A percentile compares a stretch with the other conserved stretches of the same genome.
Evolutionary conservation across 2,329 filamentous ascomycete genomes (phyloP).

Genomic region (Ophiobolus disseminans): DNA sequence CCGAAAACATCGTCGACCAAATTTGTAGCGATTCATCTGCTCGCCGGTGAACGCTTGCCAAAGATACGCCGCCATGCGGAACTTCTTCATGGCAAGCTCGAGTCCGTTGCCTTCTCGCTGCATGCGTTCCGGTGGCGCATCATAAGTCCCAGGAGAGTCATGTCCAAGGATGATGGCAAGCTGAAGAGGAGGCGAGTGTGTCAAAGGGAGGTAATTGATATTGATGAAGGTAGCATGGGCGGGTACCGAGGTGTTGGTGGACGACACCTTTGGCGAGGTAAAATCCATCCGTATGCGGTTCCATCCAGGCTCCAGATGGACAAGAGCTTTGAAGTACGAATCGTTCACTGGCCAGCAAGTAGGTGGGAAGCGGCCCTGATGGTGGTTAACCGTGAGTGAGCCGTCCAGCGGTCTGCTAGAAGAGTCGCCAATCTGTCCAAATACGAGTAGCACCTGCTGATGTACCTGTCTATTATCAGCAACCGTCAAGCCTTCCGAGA

Average conservation of each 20-base stretch:
- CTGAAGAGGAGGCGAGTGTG: constrained; percentile 81
- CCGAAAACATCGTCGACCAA: constrained; percentile 84
- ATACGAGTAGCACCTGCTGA: constrained; percentile 85
- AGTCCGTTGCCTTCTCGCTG: constrained; percentile 83
- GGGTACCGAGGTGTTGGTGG: constrained; percentile 69
- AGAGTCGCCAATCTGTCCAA: constrained; percentile 80
- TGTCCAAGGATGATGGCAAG: constrained; percentile 86
- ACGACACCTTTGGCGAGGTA: constrained; percentile 78
- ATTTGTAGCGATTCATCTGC: constrained; percentile 89
- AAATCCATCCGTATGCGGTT: constrained; percentile 92
- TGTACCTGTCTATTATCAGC: constrained; percentile 69
- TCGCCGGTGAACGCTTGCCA: constrained; percentile 98
- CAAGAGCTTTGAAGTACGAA: constrained; percentile 88
- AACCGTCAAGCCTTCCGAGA: constrained; percentile 1
- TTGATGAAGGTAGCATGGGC: constrained; percentile 81
- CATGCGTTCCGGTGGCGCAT: constrained; percentile 76
- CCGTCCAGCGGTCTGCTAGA: constrained; percentile 75
- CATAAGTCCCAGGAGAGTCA: constrained; percentile 86
- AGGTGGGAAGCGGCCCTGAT: constrained; percentile 84
- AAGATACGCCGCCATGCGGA: constrained; percentile 91
- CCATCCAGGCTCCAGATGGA: constrained; percentile 89
- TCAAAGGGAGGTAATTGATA: constrained; percentile 84
- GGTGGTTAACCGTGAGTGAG: constrained; percentile 76
- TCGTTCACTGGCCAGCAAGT: constrained; percentile 86
- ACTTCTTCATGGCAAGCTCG: constrained; percentile 83